Percentiles rank a stretch among this genome's conserved stretches.
Conservation (phyloP, 1,284 basidiomycete genomes). For the Apiotrichum brassicae region DNA sequence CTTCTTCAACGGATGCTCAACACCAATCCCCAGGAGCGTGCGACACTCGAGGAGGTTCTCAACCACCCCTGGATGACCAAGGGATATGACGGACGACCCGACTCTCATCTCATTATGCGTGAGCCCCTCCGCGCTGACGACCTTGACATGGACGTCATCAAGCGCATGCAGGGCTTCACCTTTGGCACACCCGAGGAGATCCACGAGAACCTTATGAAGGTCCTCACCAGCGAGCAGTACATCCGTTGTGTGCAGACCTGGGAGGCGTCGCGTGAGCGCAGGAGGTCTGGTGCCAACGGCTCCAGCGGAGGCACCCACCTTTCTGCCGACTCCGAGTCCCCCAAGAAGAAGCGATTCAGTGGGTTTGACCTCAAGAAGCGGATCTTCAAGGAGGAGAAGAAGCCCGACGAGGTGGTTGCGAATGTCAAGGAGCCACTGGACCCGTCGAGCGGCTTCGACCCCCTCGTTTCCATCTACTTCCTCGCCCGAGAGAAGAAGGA, state of each 20-base stretch:
- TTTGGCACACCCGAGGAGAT: constrained; percentile 87
- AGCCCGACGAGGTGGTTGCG: constrained; percentile 29
- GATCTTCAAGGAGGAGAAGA: constrained; percentile 59
- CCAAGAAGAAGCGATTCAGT: constrained; percentile 61
- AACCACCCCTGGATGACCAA: constrained; percentile 92
- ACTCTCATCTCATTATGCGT: constrained; percentile 77
- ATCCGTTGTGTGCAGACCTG: constrained; percentile 64
- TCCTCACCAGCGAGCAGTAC: constrained; percentile 76
- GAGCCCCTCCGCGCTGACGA: constrained; percentile 82
- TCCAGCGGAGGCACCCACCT: constrained; percentile 12
- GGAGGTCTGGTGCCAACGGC: constrained; percentile 19
- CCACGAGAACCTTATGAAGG: constrained; percentile 61
- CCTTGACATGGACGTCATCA: constrained; percentile 76
- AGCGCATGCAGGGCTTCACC: constrained; percentile 93
- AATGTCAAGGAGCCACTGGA: constrained; percentile 54
- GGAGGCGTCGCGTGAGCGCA: constrained; percentile 61
- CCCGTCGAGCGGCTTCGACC: constrained; percentile 89
- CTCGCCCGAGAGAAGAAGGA: constrained; percentile 93
- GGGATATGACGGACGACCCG: constrained; percentile 71
- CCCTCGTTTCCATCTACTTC: constrained; percentile 92
- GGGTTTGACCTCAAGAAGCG: constrained; percentile 96
- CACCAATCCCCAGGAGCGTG: constrained; percentile 79
- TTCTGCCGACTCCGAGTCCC: constrained; percentile 26
- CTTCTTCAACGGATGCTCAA: constrained; percentile 92
- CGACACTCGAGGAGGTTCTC: constrained; percentile 79